Conservation (phyloP, 805 yeast genomes). For the Ogataea methylovora region DNA sequence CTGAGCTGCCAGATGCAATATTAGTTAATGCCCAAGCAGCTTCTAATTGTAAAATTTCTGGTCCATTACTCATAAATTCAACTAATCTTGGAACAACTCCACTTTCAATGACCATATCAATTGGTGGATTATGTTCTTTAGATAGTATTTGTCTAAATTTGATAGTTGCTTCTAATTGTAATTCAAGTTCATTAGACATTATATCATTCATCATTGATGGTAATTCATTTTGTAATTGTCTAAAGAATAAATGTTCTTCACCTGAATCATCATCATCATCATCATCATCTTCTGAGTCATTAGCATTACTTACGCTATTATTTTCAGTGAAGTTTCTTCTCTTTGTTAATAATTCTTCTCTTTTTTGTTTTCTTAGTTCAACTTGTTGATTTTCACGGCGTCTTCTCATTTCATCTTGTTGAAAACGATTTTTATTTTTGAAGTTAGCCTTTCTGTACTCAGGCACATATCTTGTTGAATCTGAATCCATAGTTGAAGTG, state of each 20-base stretch:
- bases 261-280: conserved; percentile 33
- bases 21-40: conserved; percentile 99
- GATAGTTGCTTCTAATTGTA: conserved; percentile 81
- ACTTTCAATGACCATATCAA: conserved; percentile 82
- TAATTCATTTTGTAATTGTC: conserved; percentile 54
- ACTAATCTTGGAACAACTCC: conserved; percentile 94
- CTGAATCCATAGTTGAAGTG: conserved; percentile 71
- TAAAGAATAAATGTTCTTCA: conserved; percentile 30
- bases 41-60: conserved; percentile 87
- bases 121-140: conserved; percentile 94
- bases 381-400: conserved; percentile 97
- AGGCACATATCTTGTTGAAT: conserved; percentile 83
- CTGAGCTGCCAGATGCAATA: conserved; percentile 89
- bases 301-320: conserved; percentile 8
- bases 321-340: conserved; percentile 50
- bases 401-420: conserved; percentile 93
- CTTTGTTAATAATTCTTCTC: conserved; percentile 91
- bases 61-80: conserved; percentile 72
- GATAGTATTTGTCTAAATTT: conserved; percentile 90
- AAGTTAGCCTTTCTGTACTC: conserved; percentile 96
- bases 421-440: conserved; percentile 90
- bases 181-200: conserved; percentile 65
- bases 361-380: conserved; percentile 90
- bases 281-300: conserved; percentile 45
- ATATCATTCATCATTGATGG: conserved; percentile 83